Evolutionary conservation across 2,329 filamentous ascomycete genomes (phyloP), one percentile per base, ranked within the genome.

Genomic region (Didymella keratinophila): DNA sequence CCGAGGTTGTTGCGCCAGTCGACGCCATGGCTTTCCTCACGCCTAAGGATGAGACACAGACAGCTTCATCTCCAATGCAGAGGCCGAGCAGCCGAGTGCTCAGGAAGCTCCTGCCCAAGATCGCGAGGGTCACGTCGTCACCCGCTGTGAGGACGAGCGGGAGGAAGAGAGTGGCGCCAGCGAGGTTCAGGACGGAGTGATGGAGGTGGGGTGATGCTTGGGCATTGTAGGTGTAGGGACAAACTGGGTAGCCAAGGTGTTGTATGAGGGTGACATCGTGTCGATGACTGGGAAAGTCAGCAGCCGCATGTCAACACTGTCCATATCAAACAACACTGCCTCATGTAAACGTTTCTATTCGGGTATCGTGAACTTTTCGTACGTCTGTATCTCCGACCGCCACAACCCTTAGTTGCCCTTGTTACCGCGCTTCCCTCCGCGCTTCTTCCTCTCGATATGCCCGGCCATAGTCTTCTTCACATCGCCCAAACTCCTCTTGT

Each of bases 401-500:
- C 18, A 9, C n/a, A 9, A n/a, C 5, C 9, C 11, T 42, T 48
- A 68, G 48, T 70, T 58, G 3, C 70, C 70, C 60, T 60, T 80
- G 76, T 97, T 97, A 53, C 89, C 87, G 72, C 92, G 86, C 77
- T 89, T 87, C 7, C 94, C 94, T 52, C 93, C 94, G 61, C 87
- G 87, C 81, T 96, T 96, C 74, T 87, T 88, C 75, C 93, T 85
- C 56, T 93, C 88, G 27, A 94, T 84, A 78, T 98, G 94, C 2
- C 88, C 90, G 75, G 86, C 89, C 65, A 98, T 78, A 34, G 93
- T 87, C 80, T 89, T 92, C 72, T 86, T 87, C 64, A 92, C 93
- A 79, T 97, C 89, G 12, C 91, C 87, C 78, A 99, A 81, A 85
- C 92, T 97, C 72, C 93, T 86, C 88, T 97, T 97, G 73, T 95